Evolutionary conservation across 306 rosid species (phyloP), one percentile per base, ranked within the genome.

Genomic region (Fagus sylvatica): DNA sequence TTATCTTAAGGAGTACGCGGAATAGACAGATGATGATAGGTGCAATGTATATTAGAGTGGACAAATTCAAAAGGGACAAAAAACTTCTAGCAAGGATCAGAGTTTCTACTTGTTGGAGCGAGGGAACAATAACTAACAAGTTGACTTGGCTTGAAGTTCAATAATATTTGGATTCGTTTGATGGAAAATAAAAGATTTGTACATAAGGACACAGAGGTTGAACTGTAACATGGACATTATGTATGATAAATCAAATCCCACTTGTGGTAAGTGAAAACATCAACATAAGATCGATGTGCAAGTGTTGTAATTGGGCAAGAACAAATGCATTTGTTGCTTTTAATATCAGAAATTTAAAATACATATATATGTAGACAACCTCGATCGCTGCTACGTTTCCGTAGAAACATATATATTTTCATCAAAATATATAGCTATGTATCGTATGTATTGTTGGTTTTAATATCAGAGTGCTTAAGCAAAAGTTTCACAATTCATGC

Each of bases 231-330:
- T 22, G 34, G 33, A 6, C 9, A 37, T 17, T 65, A n/a, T 37
- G 69, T 33, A 62, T 33, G 43, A 65, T 37, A 65, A 17, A 16
- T 65, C 71, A 65, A 65, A 65, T 65, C 30, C 15, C 71, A 65
- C 49, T 65, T 65, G 48, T 16, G 70, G 10, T 37, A 6, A 60
- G 64, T 57, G 64, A 34, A 57, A 28, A 57, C 64, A 57, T 3
- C 39, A 65, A 15, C 49, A 9, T 43, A 43, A 43, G 49, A 43
- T 43, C n/a, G 16, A 39, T 2, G 70, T 59, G 46, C 43, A 36
- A 36, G 5, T 37, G 7, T 1, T 15, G 46, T 16, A 28, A 65
- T 17, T 37, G 70, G 70, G 70, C 6, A 65, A 36, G 69, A n/a
- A n/a, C n/a, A n/a, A n/a, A n/a, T n/a, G n/a, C n/a, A n/a, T n/a